Conservation (phyloP, 2,329 filamentous ascomycete genomes). For the Scytalidium sp. region DNA sequence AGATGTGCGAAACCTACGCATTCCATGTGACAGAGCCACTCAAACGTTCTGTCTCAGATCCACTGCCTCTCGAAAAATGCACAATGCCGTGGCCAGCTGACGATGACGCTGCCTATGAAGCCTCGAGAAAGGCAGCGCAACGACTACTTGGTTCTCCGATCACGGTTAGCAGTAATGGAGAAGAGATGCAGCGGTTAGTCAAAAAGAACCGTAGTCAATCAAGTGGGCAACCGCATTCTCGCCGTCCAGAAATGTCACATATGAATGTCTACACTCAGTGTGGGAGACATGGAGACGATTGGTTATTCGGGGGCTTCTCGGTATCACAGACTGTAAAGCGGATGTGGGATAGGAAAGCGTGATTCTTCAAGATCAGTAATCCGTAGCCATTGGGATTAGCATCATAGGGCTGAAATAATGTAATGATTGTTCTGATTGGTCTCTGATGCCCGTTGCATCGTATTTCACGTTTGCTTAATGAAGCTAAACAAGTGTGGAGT, state of each 20-base stretch:
- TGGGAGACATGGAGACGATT: conserved; percentile 22
- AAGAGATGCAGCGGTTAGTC: conserved; percentile 2
- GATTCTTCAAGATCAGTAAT: background rate
- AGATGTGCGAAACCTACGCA: background rate
- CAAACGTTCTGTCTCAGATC: background rate
- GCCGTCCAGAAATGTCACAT: conserved; percentile 8
- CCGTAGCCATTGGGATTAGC: too few relatives aligned
- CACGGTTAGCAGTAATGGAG: conserved; percentile 1
- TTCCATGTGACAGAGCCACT: background rate
- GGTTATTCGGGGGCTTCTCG: conserved; percentile 18
- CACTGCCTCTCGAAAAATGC: background rate
- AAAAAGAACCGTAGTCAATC: background rate
- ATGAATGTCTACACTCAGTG: conserved; percentile 19
- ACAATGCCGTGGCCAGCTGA: background rate
- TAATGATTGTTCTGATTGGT: too few relatives aligned
- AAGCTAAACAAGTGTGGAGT: too few relatives aligned
- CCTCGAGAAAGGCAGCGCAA: conserved; percentile 3
- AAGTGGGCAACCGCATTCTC: background rate
- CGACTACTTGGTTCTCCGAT: background rate
- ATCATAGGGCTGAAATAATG: too few relatives aligned
- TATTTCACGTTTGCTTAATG: too few relatives aligned
- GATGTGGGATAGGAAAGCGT: conserved; percentile 8
- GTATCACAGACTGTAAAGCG: conserved; percentile 12
- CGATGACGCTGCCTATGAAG: background rate
- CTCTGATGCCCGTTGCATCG: too few relatives aligned